Percentiles rank a stretch among this genome's conserved stretches.
Conservation (phyloP, 371 early-diverging fungal genomes). For the Gilbertella persicaria region DNA sequence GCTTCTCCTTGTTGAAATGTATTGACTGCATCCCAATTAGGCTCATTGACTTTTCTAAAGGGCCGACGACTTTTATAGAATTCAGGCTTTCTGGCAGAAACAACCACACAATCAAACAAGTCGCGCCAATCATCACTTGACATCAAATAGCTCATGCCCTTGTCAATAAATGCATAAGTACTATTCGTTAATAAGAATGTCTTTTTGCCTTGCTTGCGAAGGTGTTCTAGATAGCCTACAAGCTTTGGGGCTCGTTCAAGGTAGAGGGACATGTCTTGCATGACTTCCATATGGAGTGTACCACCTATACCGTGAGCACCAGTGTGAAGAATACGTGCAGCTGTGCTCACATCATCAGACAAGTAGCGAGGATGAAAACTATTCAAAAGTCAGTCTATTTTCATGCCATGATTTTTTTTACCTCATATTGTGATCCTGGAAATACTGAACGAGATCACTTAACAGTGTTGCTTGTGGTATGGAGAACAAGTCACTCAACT, state of each 20-base stretch:
- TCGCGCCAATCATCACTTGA: constrained; percentile 58
- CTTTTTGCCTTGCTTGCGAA: constrained; percentile 53
- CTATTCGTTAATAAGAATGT: constrained; percentile 66
- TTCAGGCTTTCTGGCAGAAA: constrained; percentile 60
- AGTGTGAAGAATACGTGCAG: constrained; percentile 58
- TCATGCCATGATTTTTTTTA: constrained; percentile 9
- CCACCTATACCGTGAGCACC: constrained; percentile 53
- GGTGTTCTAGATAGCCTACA: constrained; percentile 50
- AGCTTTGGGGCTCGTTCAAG: constrained; percentile 50
- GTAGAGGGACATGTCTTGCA: constrained; percentile 53
- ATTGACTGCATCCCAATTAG: constrained; percentile 56
- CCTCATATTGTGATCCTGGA: constrained; percentile 54
- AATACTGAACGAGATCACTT: constrained; percentile 65
- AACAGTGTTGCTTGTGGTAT: constrained; percentile 62
- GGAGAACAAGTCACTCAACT: constrained; percentile 64
- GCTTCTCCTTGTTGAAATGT: constrained; percentile 60
- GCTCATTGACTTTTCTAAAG: constrained; percentile 49
- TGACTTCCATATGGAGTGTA: constrained; percentile 51
- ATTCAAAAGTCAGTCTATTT: neutral
- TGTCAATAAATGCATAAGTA: constrained; percentile 54
- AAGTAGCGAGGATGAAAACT: constrained; percentile 67
- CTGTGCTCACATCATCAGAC: constrained; percentile 61
- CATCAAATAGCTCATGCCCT: constrained; percentile 57
- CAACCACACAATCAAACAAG: constrained; percentile 66
- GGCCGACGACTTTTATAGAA: constrained; percentile 63